A percentile compares a stretch with the other conserved stretches of the same genome.
These are phyloP conservation scores for Saururus chinensis DNA, from an alignment of 164 flowering plant genomes.

Conservation along the genomic window DNA sequence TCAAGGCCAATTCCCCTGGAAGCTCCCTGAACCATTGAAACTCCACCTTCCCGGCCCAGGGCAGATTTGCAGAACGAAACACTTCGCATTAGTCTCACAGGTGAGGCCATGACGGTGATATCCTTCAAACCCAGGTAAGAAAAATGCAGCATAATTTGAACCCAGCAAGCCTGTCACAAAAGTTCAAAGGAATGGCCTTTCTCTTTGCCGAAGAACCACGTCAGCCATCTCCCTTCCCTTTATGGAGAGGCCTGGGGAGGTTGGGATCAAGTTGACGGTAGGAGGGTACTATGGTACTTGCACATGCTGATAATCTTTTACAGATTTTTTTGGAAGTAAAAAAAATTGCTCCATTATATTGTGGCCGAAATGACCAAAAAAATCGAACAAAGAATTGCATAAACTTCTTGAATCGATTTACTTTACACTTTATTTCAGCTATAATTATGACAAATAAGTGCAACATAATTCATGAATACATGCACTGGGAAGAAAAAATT, in stretches of 20 bases:
- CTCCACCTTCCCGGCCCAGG: constrained; percentile 13
- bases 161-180: too few species aligned
- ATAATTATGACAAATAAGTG: too few species aligned
- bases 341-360: too few species aligned
- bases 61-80: constrained; percentile 15
- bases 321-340: neutral
- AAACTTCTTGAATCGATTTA: too few species aligned
- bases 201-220: neutral
- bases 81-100: constrained; percentile 7
- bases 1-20: constrained; percentile 41
- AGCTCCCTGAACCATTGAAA: constrained; percentile 42
- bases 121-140: neutral
- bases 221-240: neutral
- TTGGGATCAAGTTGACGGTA: neutral
- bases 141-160: neutral
- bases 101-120: constrained; percentile 1
- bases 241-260: neutral
- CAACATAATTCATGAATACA: too few species aligned
- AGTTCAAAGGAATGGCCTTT: neutral
- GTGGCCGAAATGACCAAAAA: neutral
- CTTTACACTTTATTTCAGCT: too few species aligned
- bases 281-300: neutral
- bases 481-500: too few species aligned
- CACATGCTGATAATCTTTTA: neutral
- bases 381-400: too few species aligned